These are phyloP conservation scores for Daldinia eschscholtzii DNA, from an alignment of 2,329 filamentous ascomycete species.

Conservation along the genomic window DNA sequence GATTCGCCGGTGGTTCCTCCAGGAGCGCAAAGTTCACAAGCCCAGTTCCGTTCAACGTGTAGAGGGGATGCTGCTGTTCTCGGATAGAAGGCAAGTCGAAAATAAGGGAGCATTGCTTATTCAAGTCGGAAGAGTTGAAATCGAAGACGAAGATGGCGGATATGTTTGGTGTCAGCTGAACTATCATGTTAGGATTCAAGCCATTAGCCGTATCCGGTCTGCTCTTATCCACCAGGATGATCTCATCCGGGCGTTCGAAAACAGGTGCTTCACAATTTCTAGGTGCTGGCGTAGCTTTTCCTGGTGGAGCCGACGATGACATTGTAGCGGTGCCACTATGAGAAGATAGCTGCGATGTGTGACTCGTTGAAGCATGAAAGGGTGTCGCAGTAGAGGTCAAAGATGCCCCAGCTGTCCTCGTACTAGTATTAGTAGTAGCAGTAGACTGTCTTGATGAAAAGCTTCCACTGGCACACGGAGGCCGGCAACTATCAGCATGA, in stretches of 20 bases:
- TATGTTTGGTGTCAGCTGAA: constrained; percentile 64
- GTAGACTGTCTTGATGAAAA: constrained; percentile 52
- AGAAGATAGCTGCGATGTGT: not conserved
- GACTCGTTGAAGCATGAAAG: constrained; percentile 2
- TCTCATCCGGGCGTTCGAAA: constrained; percentile 39
- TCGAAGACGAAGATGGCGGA: constrained; percentile 78
- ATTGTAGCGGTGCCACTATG: constrained; percentile 11
- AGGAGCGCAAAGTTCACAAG: constrained; percentile 42
- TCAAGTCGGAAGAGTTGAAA: constrained; percentile 65
- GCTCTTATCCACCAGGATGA: constrained; percentile 69
- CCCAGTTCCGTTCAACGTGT: constrained; percentile 43
- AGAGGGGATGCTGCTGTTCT: constrained; percentile 2
- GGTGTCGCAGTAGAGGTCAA: constrained; percentile 3
- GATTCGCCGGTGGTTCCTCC: constrained; percentile 31
- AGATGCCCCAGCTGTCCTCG: not conserved
- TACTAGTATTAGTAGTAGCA: not conserved
- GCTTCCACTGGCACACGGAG: constrained; percentile 46
- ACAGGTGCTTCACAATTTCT: constrained; percentile 22
- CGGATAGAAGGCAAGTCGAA: constrained; percentile 62
- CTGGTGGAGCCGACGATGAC: not conserved
- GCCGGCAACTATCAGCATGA: constrained; percentile 56
- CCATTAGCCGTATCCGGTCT: constrained; percentile 62
- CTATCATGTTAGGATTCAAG: constrained; percentile 55
- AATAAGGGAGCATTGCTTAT: constrained; percentile 71
- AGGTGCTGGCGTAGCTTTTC: constrained; percentile 10